These are phyloP conservation scores for Canavalia ensiformis DNA, from an alignment of 306 rosid genomes.

Conservation along the genomic window DNA sequence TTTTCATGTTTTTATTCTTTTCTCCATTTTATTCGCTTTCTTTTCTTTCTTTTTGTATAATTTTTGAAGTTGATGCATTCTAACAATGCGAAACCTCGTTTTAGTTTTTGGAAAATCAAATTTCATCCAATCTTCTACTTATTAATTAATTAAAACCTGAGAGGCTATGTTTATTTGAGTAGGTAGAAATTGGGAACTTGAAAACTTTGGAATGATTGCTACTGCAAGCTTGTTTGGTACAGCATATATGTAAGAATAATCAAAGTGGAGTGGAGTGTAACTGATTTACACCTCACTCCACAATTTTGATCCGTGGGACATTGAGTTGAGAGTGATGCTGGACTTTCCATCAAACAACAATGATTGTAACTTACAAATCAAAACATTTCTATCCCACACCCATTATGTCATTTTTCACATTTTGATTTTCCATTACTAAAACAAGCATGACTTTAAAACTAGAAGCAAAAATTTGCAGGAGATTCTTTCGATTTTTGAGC, in stretches of 20 bases:
- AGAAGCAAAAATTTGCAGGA: slow-evolving; percentile 53
- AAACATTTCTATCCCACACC: not conserved
- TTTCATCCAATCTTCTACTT: not conserved
- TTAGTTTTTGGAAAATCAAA: slow-evolving; percentile 3
- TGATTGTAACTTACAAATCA: not conserved
- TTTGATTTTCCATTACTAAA: slow-evolving; percentile 8
- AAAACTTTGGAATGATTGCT: too few relatives aligned
- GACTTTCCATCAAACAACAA: not conserved
- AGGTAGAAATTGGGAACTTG: too few relatives aligned
- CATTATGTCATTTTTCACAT: not conserved
- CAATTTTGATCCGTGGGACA: not conserved
- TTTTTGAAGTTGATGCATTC: not conserved
- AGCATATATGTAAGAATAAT: not conserved
- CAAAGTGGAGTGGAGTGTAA: not conserved
- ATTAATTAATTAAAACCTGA: not conserved
- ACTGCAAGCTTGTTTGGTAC: too few relatives aligned
- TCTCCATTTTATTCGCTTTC: not conserved
- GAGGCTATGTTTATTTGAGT: too few relatives aligned
- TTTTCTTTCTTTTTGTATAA: not conserved
- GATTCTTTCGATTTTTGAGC: slow-evolving; percentile 27
- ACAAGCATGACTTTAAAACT: slow-evolving; percentile 14
- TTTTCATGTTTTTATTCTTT: not conserved
- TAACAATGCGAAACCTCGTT: not conserved
- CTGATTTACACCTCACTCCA: not conserved
- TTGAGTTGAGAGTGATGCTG: slow-evolving; percentile 1